Conservation (phyloP, 1,139 yeast species). For the Williopsis jadinii region DNA sequence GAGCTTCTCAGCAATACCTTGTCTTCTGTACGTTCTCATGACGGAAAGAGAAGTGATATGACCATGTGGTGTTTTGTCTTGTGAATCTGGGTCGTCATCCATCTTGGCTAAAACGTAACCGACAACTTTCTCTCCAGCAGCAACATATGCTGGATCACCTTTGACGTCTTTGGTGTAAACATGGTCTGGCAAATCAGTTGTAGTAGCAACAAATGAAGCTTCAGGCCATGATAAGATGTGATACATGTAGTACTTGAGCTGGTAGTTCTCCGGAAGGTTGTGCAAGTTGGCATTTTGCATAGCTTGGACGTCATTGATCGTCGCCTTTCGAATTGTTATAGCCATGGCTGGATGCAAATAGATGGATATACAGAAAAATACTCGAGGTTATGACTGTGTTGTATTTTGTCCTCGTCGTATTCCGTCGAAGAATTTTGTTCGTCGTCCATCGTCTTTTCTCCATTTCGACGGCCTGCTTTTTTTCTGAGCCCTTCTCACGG, state of each 20-base stretch:
- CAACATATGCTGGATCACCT: slow-evolving; percentile 48
- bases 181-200: slow-evolving; percentile 37
- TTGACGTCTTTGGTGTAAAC: slow-evolving; percentile 28
- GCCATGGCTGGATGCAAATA: slow-evolving; percentile 41
- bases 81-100: slow-evolving; percentile 88
- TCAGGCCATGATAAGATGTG: slow-evolving; percentile 97
- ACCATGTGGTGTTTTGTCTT: slow-evolving; percentile 73
- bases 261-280: slow-evolving; percentile 92
- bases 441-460: no score
- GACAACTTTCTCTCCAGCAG: slow-evolving; percentile 68
- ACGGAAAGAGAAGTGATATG: slow-evolving; percentile 93
- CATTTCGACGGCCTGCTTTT: no score
- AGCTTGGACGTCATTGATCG: slow-evolving; percentile 79
- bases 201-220: slow-evolving; percentile 92
- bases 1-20: slow-evolving; percentile 91
- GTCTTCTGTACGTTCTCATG: slow-evolving; percentile 89
- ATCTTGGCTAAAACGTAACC: slow-evolving; percentile 94
- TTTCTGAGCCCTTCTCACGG: no score
- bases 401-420: no score
- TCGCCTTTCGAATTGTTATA: slow-evolving; percentile 84
- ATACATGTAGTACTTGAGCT: slow-evolving; percentile 86
- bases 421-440: no score
- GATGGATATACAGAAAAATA: no score
- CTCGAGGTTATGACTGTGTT: no score
- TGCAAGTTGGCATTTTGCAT: slow-evolving; percentile 95